Conservation (phyloP, 2,329 filamentous ascomycete genomes). For the Parafenestella ontariensis region DNA sequence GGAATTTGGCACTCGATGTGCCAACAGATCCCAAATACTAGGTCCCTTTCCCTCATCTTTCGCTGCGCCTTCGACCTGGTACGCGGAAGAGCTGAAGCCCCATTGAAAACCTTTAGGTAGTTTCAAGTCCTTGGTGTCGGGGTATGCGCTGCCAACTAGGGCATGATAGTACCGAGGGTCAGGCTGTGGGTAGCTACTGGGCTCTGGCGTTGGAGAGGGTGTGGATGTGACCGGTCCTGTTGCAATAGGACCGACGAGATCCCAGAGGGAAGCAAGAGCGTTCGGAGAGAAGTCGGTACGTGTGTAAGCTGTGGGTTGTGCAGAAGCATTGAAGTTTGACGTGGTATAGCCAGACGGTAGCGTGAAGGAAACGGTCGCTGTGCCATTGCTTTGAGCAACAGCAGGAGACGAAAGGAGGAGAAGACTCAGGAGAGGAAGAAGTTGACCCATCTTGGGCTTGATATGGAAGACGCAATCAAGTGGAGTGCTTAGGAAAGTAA, state of each 20-base stretch:
- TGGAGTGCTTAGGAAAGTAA: neutral
- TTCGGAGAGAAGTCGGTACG: conserved; percentile 57
- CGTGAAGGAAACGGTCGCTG: conserved; percentile 35
- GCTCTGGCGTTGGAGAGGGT: conserved; percentile 53
- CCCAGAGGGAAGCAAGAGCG: conserved; percentile 55
- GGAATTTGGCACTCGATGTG: conserved; percentile 50
- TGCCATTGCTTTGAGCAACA: conserved; percentile 23
- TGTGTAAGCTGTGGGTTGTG: conserved; percentile 52
- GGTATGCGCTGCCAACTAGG: conserved; percentile 48
- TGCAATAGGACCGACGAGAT: conserved; percentile 53
- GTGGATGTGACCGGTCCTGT: conserved; percentile 53
- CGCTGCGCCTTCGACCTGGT: conserved; percentile 55
- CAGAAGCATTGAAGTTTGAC: conserved; percentile 52
- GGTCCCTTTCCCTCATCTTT: conserved; percentile 53
- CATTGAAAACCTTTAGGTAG: conserved; percentile 54
- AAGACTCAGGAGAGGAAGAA: conserved; percentile 19
- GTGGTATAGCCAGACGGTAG: conserved; percentile 46
- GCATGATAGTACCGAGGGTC: conserved; percentile 50
- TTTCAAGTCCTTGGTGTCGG: conserved; percentile 44
- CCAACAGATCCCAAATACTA: conserved; percentile 54
- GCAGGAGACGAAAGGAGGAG: conserved; percentile 20
- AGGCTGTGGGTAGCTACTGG: conserved; percentile 49
- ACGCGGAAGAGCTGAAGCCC: conserved; percentile 51
- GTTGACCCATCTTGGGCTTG: conserved; percentile 28
- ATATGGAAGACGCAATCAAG: conserved; percentile 1